Percentiles rank a stretch among this genome's conserved stretches.
These are phyloP conservation scores for Tolypocladium nubicola DNA, from an alignment of 2,329 filamentous ascomycete species.

Conservation along the genomic window DNA sequence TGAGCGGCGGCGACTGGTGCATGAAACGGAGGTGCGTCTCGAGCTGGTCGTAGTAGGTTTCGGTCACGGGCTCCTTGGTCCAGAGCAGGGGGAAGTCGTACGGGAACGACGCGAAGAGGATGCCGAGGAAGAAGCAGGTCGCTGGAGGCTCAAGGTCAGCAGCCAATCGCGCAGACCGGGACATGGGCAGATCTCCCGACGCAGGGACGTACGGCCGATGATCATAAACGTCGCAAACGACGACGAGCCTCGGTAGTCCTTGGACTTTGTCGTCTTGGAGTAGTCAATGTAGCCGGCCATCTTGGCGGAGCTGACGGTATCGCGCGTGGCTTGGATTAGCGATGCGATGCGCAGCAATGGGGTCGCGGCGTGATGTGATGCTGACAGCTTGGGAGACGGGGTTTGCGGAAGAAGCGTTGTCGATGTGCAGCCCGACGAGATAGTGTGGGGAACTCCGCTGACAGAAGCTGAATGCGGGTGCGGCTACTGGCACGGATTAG, in stretches of 20 bases:
- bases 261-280: constrained; percentile 46
- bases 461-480: background rate
- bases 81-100: constrained; percentile 91
- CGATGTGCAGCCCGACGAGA: background rate
- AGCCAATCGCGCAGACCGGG: background rate
- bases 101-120: constrained; percentile 91
- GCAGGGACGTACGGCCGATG: constrained; percentile 70
- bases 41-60: constrained; percentile 69
- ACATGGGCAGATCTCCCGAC: background rate
- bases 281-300: constrained; percentile 36
- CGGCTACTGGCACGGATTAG: too few relatives aligned
- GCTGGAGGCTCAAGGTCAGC: constrained; percentile 32
- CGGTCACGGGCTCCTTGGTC: constrained; percentile 53
- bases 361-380: background rate
- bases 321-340: background rate
- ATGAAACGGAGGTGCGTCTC: constrained; percentile 87
- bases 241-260: constrained; percentile 46
- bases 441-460: background rate
- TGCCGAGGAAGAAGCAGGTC: constrained; percentile 94
- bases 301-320: constrained; percentile 4
- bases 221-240: constrained; percentile 97
- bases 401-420: background rate
- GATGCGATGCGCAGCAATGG: background rate
- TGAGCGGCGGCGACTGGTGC: constrained; percentile 82
- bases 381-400: background rate